Conservation (phyloP, 2,329 filamentous ascomycete genomes). For the Sclerotinia spermophila region DNA sequence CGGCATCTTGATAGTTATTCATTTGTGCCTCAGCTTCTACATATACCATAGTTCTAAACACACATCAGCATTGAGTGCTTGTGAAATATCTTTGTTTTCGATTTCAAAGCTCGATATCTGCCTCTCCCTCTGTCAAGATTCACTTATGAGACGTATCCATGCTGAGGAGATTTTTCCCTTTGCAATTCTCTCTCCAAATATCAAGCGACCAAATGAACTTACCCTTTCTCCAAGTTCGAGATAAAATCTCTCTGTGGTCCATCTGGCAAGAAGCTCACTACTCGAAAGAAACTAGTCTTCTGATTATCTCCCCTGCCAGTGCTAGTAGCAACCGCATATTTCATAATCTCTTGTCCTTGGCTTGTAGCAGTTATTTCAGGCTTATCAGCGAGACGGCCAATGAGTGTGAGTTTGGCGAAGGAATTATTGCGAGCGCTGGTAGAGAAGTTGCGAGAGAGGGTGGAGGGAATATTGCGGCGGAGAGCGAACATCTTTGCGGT, state of each 20-base stretch:
- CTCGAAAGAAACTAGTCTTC: slow-evolving; percentile 79
- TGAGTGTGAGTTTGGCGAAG: slow-evolving; percentile 77
- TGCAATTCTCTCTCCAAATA: background rate
- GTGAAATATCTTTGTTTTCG: background rate
- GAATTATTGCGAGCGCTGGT: slow-evolving; percentile 51
- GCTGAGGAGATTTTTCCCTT: too few relatives aligned
- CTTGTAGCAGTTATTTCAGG: slow-evolving; percentile 72
- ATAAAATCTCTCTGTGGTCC: slow-evolving; percentile 69
- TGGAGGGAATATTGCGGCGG: slow-evolving; percentile 41
- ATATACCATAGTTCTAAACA: slow-evolving; percentile 67
- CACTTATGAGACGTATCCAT: background rate
- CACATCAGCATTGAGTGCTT: slow-evolving; percentile 16
- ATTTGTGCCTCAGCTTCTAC: slow-evolving; percentile 80
- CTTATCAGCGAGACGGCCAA: slow-evolving; percentile 76
- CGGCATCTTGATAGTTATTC: slow-evolving; percentile 61
- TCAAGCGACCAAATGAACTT: slow-evolving; percentile 41
- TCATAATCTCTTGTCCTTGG: slow-evolving; percentile 69
- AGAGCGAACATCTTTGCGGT: slow-evolving; percentile 31
- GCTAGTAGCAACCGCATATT: slow-evolving; percentile 71
- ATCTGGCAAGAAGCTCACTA: slow-evolving; percentile 68
- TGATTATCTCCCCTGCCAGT: slow-evolving; percentile 64
- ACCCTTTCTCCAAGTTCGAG: slow-evolving; percentile 79
- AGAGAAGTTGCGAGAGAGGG: slow-evolving; percentile 68
- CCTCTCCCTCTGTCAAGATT: background rate
- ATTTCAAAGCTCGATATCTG: background rate